These are phyloP conservation scores for Hypomontagnella monticulosa DNA, from an alignment of 495 filamentous ascomycete genomes.

Conservation along the genomic window DNA sequence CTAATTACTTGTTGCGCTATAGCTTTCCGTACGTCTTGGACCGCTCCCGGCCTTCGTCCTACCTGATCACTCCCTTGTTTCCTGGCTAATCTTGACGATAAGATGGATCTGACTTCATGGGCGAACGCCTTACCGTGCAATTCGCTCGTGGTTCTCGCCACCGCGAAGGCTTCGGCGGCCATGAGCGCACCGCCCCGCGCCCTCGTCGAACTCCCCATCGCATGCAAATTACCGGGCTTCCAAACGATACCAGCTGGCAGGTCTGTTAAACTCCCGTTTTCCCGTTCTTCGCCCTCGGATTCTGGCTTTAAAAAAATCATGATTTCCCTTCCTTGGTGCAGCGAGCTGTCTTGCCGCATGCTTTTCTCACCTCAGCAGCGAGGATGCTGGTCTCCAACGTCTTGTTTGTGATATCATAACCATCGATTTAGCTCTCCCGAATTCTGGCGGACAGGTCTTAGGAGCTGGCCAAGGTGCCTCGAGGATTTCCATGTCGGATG, in stretches of 20 bases:
- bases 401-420: slow-evolving; percentile 41
- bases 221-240: slow-evolving; percentile 97
- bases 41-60: slow-evolving; percentile 42
- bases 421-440: slow-evolving; percentile 39
- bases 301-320: slow-evolving; percentile 47
- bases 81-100: slow-evolving; percentile 56
- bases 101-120: slow-evolving; percentile 99
- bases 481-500: slow-evolving; percentile 40
- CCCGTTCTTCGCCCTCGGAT: slow-evolving; percentile 65
- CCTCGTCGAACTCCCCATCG: slow-evolving; percentile 93
- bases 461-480: slow-evolving; percentile 45
- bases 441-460: slow-evolving; percentile 44
- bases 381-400: slow-evolving; percentile 37
- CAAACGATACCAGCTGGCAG: slow-evolving; percentile 99
- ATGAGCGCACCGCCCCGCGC: slow-evolving; percentile 83
- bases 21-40: slow-evolving; percentile 66
- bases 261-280: slow-evolving; percentile 78
- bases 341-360: slow-evolving; percentile 42
- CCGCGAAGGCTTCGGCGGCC: slow-evolving; percentile 75
- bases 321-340: slow-evolving; percentile 50
- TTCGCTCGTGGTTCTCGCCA: slow-evolving; percentile 95
- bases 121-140: slow-evolving; percentile 94
- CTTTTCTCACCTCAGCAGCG: slow-evolving; percentile 38
- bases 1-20: slow-evolving; percentile 48
- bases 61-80: slow-evolving; percentile 40